Base-by-base conservation (phyloP, 306 rosid genomes). In the Senna tora region DNA sequence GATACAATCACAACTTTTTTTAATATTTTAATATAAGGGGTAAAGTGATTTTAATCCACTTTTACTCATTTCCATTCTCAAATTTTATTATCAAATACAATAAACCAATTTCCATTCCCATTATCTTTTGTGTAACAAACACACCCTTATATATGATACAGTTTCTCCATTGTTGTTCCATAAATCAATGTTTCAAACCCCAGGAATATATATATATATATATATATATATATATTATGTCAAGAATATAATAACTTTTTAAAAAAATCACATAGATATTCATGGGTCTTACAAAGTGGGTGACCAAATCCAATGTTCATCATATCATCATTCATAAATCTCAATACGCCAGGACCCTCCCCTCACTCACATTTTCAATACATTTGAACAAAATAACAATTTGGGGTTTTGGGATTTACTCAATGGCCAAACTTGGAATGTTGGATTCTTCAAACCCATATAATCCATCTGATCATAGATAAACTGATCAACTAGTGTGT, bases 301-400 rank as follows among this genome's bases (percentile, higher is more conserved):
- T 59, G 46, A 32, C 65, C 65, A 59, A 59, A 33, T 59, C 65
- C 46, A 16, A 33, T 59, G 16, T 59, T n/a, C 65, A 34, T 59
- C 46, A n/a, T n/a, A 59, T 59, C 65, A 32, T n/a, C n/a, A n/a
- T n/a, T n/a, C n/a, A n/a, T 58, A 21, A 32, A 32, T 58, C 42
- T 32, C 43, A 42, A 58, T 30, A 6, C 43, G 42, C 64, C 22
- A 58, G 6, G 42, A 4, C 43, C 43, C 28, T 59, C 46, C 32
- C 67, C 97, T 90, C 85, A 94, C 92, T 79, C 92, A 87, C 87
- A 91, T 89, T 93, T 97, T 83, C 79, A 76, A 57, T 69, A 65
- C 68, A 73, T 67, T 75, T 68, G 21, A 73, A 25, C 2, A 25
- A 25, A 70, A 43, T 60, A 76, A 78, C 74, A 71, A 49, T 57